A percentile compares a stretch with the other conserved stretches of the same genome.
Evolutionary conservation across 192 early-diverging fungal genomes (phyloP).

Genomic region (Gaertneriomyces sp.): DNA sequence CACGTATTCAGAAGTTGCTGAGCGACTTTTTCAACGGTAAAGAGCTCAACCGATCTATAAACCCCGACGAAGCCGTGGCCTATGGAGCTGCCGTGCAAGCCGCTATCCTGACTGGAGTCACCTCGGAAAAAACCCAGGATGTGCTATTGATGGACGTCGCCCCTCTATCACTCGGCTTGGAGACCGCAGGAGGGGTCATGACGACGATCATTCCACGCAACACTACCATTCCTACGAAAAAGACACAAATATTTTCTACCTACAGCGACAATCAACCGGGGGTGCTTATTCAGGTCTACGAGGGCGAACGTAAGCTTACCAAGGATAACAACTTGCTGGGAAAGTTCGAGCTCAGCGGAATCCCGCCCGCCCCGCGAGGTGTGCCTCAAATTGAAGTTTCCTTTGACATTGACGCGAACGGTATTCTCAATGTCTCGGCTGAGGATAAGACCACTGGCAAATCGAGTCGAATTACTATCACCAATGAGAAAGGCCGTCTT

Average conservation of each 20-base stretch:
- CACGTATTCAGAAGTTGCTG: conserved; percentile 81
- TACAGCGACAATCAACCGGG: conserved; percentile 94
- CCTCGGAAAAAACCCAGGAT: conserved; percentile 79
- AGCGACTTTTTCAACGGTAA: conserved; percentile 93
- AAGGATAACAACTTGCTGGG: conserved; percentile 95
- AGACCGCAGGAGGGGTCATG: conserved; percentile 96
- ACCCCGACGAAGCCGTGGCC: conserved; percentile 95
- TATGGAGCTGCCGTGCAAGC: conserved; percentile 91
- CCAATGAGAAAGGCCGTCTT: conserved; percentile 88
- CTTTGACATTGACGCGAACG: conserved; percentile 90
- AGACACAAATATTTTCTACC: conserved; percentile 93
- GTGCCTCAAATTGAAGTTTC: conserved; percentile 91
- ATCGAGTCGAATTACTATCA: conserved; percentile 90
- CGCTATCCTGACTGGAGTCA: conserved; percentile 73
- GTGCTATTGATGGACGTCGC: conserved; percentile 86
- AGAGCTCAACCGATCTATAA: conserved; percentile 88
- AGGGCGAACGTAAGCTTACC: conserved; percentile 90
- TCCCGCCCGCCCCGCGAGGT: conserved; percentile 86
- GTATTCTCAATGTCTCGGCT: conserved; percentile 89
- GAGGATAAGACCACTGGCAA: conserved; percentile 88
- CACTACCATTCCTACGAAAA: conserved; percentile 89
- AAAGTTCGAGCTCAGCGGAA: conserved; percentile 89
- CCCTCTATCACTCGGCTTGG: conserved; percentile 89
- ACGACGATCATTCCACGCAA: conserved; percentile 89
- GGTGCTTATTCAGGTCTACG: conserved; percentile 91